These are phyloP conservation scores for Scheffersomyces spartinae DNA, from an alignment of 805 yeast species.

Conservation along the genomic window DNA sequence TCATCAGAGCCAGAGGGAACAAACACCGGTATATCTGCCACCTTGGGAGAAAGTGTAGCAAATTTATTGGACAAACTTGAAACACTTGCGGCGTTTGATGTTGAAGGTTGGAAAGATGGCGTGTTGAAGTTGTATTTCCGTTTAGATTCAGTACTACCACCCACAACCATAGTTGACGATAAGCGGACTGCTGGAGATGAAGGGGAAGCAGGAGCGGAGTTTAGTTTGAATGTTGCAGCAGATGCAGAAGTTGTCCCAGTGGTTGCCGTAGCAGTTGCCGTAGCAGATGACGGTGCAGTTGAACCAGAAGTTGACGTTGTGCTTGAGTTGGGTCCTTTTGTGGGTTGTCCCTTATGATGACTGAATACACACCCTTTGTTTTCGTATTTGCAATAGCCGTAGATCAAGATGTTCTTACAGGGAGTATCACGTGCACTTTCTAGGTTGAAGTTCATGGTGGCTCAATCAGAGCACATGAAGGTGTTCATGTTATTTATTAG, in stretches of 20 bases:
- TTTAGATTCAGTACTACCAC: constrained; percentile 15
- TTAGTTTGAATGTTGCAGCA: constrained; percentile 40
- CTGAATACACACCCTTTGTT: constrained; percentile 80
- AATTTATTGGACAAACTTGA: constrained; percentile 20
- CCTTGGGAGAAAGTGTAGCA: constrained; percentile 36
- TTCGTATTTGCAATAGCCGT: constrained; percentile 82
- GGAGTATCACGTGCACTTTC: constrained; percentile 65
- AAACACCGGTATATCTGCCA: constrained; percentile 37
- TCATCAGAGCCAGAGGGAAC: constrained; percentile 32
- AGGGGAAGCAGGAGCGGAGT: constrained; percentile 42
- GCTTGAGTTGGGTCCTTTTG: constrained; percentile 3
- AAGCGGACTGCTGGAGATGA: constrained; percentile 19
- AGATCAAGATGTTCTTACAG: constrained; percentile 73
- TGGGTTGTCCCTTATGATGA: constrained; percentile 36
- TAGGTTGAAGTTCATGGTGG: no score
- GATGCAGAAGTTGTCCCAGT: constrained; percentile 7
- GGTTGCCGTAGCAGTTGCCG: constrained; percentile 3
- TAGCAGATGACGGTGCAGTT: constrained; percentile 4
- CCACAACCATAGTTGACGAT: constrained; percentile 27
- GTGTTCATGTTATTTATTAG: no score
- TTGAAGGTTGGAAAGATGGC: constrained; percentile 33
- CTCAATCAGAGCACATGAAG: no score
- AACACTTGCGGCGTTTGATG: constrained; percentile 3
- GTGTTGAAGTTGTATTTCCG: constrained; percentile 28
- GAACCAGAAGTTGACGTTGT: constrained; percentile 4